These are phyloP conservation scores for Chimonanthus salicifolius DNA, from an alignment of 164 flowering plant species.

Conservation along the genomic window DNA sequence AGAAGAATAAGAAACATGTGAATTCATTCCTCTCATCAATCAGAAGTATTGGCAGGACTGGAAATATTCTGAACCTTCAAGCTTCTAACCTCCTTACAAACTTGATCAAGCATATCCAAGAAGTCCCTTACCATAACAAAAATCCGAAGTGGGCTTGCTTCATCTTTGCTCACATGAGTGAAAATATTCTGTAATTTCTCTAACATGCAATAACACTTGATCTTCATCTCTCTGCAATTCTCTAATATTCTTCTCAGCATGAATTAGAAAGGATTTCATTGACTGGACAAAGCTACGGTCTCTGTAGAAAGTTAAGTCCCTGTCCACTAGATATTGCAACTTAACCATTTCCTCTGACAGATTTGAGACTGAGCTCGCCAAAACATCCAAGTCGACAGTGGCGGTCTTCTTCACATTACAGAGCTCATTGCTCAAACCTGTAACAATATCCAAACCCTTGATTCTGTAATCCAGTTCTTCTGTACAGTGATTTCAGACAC, in stretches of 20 bases:
- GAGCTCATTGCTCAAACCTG: constrained; percentile 69
- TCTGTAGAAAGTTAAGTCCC: constrained; percentile 19
- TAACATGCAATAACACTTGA: constrained; percentile 50
- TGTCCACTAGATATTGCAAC: constrained; percentile 32
- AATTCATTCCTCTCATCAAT: background rate
- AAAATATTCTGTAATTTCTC: constrained; percentile 76
- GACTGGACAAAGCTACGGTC: constrained; percentile 33
- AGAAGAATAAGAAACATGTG: background rate
- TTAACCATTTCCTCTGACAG: constrained; percentile 55
- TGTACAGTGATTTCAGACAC: constrained; percentile 63
- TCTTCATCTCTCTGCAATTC: constrained; percentile 58
- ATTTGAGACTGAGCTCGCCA: constrained; percentile 69
- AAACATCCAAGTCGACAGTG: constrained; percentile 67
- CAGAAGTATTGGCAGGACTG: constrained; percentile 6
- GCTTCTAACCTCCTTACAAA: constrained; percentile 77
- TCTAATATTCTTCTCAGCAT: constrained; percentile 53
- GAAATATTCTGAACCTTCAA: constrained; percentile 34
- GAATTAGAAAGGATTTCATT: constrained; percentile 52
- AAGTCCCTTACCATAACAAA: constrained; percentile 92
- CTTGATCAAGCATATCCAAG: constrained; percentile 71
- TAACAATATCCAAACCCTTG: constrained; percentile 75
- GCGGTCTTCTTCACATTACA: constrained; percentile 88
- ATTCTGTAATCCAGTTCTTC: constrained; percentile 54
- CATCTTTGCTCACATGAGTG: constrained; percentile 80
- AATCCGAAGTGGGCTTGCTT: constrained; percentile 67